A percentile compares a stretch with the other conserved stretches of the same genome.
phyloP scores from a whole-genome alignment of 805 yeast genomes.

The Ogataea naganishii region DNA sequence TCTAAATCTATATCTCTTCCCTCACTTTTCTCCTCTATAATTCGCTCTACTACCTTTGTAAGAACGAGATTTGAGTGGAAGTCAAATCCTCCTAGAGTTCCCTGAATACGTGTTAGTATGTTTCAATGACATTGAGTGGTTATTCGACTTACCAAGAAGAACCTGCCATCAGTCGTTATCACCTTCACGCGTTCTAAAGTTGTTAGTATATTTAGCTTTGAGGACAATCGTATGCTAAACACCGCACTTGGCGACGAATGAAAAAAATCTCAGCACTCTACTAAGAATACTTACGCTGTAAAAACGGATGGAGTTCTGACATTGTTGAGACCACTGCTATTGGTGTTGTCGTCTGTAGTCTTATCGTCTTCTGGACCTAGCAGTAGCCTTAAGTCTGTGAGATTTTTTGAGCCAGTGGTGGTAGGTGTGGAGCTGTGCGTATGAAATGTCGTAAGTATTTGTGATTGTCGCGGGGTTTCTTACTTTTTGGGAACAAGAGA shows the following conservation, averaged over 20 bases:
- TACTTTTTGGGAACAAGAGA: no score
- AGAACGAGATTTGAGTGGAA: constrained; percentile 54
- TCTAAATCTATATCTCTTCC: constrained; percentile 36
- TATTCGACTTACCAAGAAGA: constrained; percentile 26
- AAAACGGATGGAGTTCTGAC: constrained; percentile 17
- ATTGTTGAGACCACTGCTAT: no score
- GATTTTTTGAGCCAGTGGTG: no score
- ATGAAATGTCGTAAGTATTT: no score
- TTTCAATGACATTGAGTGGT: no score
- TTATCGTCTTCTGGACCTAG: no score
- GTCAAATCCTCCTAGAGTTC: constrained; percentile 52
- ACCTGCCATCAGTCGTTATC: constrained; percentile 49
- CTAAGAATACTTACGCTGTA: constrained; percentile 14
- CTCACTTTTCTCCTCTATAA: constrained; percentile 33
- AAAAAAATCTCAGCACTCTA: no score
- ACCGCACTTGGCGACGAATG: not conserved
- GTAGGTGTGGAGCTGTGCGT: no score
- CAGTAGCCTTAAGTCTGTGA: no score
- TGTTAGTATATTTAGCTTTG: constrained; percentile 6
- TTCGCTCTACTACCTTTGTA: constrained; percentile 40
- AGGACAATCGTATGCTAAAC: not conserved
- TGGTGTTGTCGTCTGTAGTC: no score
- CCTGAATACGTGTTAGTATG: no score
- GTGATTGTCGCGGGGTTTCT: no score
- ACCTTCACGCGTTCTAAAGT: constrained; percentile 40